Evolutionary conservation across 2,329 filamentous ascomycete species (phyloP).

Genomic region (Ophiostoma ulmi): DNA sequence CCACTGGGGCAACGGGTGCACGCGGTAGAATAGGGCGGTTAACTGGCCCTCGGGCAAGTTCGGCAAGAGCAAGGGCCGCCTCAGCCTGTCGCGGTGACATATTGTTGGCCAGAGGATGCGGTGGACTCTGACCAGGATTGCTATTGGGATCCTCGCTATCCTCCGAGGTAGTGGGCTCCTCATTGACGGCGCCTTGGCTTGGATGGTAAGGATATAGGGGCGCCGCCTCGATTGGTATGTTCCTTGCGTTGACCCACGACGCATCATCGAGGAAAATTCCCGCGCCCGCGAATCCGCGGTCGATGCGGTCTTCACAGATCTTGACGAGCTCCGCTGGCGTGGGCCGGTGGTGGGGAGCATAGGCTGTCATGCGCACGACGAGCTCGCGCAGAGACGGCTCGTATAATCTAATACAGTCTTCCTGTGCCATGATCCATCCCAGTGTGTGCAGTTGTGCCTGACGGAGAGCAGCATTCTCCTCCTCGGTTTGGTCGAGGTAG

Average conservation of each 20-base stretch:
- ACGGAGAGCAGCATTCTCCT: background rate
- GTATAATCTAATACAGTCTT: constrained; percentile 1
- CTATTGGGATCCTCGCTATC: background rate
- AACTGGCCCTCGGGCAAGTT: background rate
- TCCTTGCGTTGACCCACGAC: background rate
- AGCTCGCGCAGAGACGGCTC: constrained; percentile 19
- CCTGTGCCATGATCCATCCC: background rate
- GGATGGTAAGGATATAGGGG: background rate
- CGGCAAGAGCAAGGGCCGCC: background rate
- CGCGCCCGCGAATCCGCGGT: background rate
- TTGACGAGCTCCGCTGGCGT: constrained; percentile 17
- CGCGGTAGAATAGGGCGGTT: background rate
- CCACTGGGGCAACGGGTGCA: background rate
- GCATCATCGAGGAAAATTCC: background rate
- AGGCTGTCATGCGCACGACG: constrained; percentile 24
- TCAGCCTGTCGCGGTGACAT: background rate
- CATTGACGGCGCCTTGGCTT: background rate
- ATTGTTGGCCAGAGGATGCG: too few relatives aligned
- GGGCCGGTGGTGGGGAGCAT: constrained; percentile 21
- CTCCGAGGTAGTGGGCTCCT: background rate
- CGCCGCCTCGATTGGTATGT: background rate
- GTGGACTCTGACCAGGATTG: too few relatives aligned
- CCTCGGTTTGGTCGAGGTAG: background rate
- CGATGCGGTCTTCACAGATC: background rate
- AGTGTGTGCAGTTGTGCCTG: background rate